phyloP scores from a whole-genome alignment of 768 basidiomycete genomes.

The Leccinum barrowsii region DNA sequence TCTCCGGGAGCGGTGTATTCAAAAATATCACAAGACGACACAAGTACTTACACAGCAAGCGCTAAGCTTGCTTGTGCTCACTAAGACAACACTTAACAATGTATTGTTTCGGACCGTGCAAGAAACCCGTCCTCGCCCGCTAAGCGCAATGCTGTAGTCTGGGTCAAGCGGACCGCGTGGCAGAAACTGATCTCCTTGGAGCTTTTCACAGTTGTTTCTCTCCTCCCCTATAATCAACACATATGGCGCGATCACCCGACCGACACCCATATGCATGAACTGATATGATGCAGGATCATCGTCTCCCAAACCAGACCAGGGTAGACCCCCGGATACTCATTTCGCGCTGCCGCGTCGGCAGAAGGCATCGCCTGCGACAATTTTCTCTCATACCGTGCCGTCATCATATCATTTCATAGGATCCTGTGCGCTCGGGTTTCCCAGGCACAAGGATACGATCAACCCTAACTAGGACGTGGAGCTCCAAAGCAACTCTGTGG shows the following conservation, averaged over 20 bases:
- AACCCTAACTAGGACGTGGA: not conserved
- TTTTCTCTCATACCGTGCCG: not conserved
- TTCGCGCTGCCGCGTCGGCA: not conserved
- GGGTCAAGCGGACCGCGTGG: not conserved
- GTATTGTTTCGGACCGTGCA: not conserved
- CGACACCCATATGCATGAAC: not conserved
- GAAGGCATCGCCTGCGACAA: not conserved
- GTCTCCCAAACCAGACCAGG: not conserved
- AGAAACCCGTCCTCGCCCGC: not conserved
- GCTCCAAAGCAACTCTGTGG: not conserved
- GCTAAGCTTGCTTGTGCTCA: not conserved
- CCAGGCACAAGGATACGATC: not conserved
- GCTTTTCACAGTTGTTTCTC: not conserved
- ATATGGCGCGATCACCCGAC: not conserved
- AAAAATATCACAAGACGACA: not conserved
- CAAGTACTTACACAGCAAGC: not conserved
- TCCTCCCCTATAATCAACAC: not conserved
- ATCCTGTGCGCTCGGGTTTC: not conserved
- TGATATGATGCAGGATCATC: not conserved
- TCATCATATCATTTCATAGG: not conserved
- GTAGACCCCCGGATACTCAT: not conserved
- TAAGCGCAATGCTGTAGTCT: not conserved
- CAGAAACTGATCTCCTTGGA: not conserved
- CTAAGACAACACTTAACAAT: not conserved
- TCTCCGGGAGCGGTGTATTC: not conserved